Percentiles rank a stretch among this genome's conserved stretches.
Evolutionary conservation across 1,139 yeast species (phyloP).

Genomic region (Candida sp.): DNA sequence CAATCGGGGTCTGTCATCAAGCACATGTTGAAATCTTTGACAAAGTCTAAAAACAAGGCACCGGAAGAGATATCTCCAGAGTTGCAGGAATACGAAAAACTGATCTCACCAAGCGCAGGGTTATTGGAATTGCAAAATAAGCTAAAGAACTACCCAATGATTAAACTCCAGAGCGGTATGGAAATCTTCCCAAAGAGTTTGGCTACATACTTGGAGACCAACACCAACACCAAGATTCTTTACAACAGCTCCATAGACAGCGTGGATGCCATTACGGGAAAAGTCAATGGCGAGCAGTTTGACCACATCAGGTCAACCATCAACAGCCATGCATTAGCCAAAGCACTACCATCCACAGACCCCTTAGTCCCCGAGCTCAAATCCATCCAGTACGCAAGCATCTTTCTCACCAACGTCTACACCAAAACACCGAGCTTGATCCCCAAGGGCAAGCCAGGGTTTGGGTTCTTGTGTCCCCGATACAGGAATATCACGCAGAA

Average conservation of each 20-base stretch:
- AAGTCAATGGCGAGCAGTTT: constrained; percentile 23
- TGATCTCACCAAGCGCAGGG: constrained; percentile 40
- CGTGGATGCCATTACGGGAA: constrained; percentile 22
- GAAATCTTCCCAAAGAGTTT: constrained; percentile 53
- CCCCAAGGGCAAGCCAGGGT: constrained; percentile 61
- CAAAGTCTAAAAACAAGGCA: constrained; percentile 5
- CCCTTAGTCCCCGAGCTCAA: constrained; percentile 20
- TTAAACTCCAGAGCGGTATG: constrained; percentile 57
- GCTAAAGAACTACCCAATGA: constrained; percentile 54
- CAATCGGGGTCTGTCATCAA: constrained; percentile 62
- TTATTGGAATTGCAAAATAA: constrained; percentile 34
- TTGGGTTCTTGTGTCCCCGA: constrained; percentile 87
- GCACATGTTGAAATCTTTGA: constrained; percentile 21
- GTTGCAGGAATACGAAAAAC: constrained; percentile 31
- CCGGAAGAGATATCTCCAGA: constrained; percentile 17
- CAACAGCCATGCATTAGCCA: constrained; percentile 39
- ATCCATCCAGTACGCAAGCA: constrained; percentile 52
- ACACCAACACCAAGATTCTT: constrained; percentile 45
- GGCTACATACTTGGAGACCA: constrained; percentile 32
- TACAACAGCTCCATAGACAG: constrained; percentile 23
- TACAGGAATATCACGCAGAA: constrained; percentile 39
- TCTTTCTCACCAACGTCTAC: constrained; percentile 65
- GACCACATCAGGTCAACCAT: constrained; percentile 66
- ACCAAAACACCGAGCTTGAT: constrained; percentile 31
- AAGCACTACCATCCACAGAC: constrained; percentile 18